Percentiles rank a stretch among this genome's conserved stretches.
These are phyloP conservation scores for Ceratocystiopsis minuta DNA, from an alignment of 2,329 filamentous ascomycete species.

Conservation along the genomic window DNA sequence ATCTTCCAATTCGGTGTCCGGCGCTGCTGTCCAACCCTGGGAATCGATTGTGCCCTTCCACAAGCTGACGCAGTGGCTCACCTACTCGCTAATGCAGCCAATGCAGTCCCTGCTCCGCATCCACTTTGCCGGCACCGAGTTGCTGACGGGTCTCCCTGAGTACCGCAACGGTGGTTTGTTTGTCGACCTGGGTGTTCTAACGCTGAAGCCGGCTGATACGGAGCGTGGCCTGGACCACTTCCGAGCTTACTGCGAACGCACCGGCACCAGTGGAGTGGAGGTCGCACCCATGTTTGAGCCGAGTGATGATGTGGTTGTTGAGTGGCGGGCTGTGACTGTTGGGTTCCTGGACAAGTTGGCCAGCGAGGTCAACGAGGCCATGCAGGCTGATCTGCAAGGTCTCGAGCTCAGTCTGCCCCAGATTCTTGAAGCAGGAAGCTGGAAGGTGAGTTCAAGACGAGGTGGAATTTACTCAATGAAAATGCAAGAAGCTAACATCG, in stretches of 20 bases:
- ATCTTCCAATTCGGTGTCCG: slow-evolving; percentile 9
- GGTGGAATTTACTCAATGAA: not conserved
- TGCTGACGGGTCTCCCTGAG: slow-evolving; percentile 76
- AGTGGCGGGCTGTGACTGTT: slow-evolving; percentile 47
- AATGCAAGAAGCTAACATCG: too few relatives aligned
- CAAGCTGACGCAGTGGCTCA: slow-evolving; percentile 84
- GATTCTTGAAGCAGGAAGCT: slow-evolving; percentile 86
- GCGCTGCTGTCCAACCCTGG: slow-evolving; percentile 32
- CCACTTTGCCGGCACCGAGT: slow-evolving; percentile 42
- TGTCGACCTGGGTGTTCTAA: slow-evolving; percentile 64
- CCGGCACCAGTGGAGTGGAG: slow-evolving; percentile 42
- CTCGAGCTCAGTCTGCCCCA: slow-evolving; percentile 65
- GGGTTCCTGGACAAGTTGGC: slow-evolving; percentile 39
- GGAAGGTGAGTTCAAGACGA: slow-evolving; percentile 53
- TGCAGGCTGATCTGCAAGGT: slow-evolving; percentile 47
- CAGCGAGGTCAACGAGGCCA: slow-evolving; percentile 36
- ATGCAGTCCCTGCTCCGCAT: slow-evolving; percentile 34
- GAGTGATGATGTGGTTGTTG: slow-evolving; percentile 42
- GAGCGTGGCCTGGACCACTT: slow-evolving; percentile 27
- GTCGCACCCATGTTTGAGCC: slow-evolving; percentile 41
- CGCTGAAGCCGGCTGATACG: slow-evolving; percentile 27
- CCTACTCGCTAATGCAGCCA: slow-evolving; percentile 66
- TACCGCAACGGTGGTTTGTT: slow-evolving; percentile 85
- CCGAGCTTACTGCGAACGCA: slow-evolving; percentile 50
- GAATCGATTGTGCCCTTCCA: slow-evolving; percentile 52